phyloP scores from a whole-genome alignment of 257 asterid genomes.

The Solanum ossicruentum region DNA sequence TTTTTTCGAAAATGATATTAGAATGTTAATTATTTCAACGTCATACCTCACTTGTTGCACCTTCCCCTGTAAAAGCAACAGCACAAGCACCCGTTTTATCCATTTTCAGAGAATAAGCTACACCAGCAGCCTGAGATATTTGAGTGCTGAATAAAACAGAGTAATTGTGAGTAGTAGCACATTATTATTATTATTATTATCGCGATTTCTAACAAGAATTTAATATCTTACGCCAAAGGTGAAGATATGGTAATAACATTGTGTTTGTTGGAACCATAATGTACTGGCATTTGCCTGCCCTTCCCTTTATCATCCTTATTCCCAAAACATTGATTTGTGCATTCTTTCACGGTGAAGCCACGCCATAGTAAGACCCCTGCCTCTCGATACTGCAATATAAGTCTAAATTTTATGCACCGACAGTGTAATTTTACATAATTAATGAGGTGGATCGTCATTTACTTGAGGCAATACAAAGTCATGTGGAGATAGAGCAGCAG shows the following conservation, averaged over 20 bases:
- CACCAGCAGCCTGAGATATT: constrained; percentile 96
- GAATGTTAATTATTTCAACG: neutral
- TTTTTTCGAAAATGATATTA: neutral
- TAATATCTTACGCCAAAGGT: constrained; percentile 57
- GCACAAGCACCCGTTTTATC: constrained; percentile 68
- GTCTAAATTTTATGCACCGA: neutral
- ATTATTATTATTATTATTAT: neutral
- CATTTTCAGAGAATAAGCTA: constrained; percentile 88
- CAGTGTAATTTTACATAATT: neutral
- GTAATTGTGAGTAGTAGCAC: neutral
- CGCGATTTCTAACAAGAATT: neutral
- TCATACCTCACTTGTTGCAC: constrained; percentile 78
- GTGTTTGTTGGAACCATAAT: constrained; percentile 65
- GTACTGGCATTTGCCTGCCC: constrained; percentile 97
- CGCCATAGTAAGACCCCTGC: constrained; percentile 88
- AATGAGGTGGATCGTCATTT: neutral
- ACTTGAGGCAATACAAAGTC: constrained; percentile 42
- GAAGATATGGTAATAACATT: constrained; percentile 75
- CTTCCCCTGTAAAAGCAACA: constrained; percentile 73
- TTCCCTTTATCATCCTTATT: constrained; percentile 57
- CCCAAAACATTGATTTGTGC: constrained; percentile 76
- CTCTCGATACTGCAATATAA: constrained; percentile 52
- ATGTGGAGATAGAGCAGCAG: constrained; percentile 70
- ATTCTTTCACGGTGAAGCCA: constrained; percentile 66
- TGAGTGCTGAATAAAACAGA: constrained; percentile 45